Percentiles rank a stretch among this genome's conserved stretches.
These are phyloP conservation scores for Fomitopsis palustris DNA, from an alignment of 1,284 basidiomycete species.

Conservation along the genomic window DNA sequence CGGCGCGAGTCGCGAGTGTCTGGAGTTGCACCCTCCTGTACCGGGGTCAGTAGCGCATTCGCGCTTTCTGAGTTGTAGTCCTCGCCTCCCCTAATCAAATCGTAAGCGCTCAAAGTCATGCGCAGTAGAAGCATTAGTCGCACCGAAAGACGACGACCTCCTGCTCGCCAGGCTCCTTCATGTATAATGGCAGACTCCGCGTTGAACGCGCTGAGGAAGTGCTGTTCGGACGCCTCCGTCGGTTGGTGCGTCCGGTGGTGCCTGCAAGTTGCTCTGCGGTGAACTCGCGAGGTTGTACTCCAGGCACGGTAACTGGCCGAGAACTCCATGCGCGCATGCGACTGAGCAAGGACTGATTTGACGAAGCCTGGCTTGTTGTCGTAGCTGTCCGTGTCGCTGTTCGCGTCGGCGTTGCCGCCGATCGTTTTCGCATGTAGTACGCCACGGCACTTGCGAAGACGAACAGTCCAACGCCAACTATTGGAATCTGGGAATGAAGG, in stretches of 20 bases:
- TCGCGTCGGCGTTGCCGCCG: background rate
- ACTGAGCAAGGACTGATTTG: background rate
- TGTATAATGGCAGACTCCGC: conserved; percentile 67
- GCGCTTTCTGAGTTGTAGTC: conserved; percentile 25
- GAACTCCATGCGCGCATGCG: conserved; percentile 15
- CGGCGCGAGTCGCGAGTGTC: conserved; percentile 8
- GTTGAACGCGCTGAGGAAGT: conserved; percentile 68
- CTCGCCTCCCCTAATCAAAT: conserved; percentile 31
- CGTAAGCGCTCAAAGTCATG: background rate
- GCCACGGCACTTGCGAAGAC: background rate
- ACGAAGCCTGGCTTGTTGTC: background rate
- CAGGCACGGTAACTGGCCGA: conserved; percentile 13
- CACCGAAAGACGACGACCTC: conserved; percentile 74
- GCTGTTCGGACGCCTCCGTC: conserved; percentile 45
- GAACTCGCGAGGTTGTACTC: conserved; percentile 25
- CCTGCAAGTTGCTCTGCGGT: conserved; percentile 30
- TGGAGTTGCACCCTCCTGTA: conserved; percentile 29
- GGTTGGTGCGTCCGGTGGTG: conserved; percentile 14
- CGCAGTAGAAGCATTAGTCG: background rate
- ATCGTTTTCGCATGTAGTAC: conserved; percentile 2
- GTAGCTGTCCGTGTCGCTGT: background rate
- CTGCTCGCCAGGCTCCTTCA: conserved; percentile 75
- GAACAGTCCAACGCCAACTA: conserved; percentile 1
- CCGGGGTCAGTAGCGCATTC: conserved; percentile 29
- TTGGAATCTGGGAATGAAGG: background rate